These are phyloP conservation scores for Aspergillus neoniger DNA, from an alignment of 2,329 filamentous ascomycete genomes.

Conservation along the genomic window DNA sequence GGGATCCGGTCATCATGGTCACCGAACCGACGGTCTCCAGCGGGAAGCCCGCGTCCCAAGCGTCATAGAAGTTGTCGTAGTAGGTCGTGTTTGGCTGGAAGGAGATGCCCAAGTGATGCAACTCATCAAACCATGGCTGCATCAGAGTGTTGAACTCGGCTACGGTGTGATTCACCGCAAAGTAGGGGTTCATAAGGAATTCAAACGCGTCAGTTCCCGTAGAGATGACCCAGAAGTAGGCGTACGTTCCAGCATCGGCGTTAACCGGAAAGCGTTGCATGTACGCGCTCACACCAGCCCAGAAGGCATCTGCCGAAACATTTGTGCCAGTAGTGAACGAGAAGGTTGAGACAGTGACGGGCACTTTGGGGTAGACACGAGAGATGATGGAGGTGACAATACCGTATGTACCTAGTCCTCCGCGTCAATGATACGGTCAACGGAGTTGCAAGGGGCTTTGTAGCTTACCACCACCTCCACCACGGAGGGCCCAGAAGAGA, in stretches of 20 bases:
- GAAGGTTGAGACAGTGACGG: conserved; percentile 32
- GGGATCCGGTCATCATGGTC: conserved; percentile 30
- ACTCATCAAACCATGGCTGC: conserved; percentile 30
- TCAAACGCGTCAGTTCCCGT: conserved; percentile 30
- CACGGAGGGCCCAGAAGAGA: conserved; percentile 65
- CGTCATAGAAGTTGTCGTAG: conserved; percentile 32
- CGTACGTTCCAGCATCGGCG: conserved; percentile 34
- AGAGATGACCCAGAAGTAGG: conserved; percentile 34
- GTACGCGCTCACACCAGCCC: conserved; percentile 31
- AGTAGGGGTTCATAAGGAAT: conserved; percentile 34
- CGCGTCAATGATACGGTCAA: conserved; percentile 28
- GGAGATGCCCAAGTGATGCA: conserved; percentile 27
- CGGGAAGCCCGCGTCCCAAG: conserved; percentile 31
- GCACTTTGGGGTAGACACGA: conserved; percentile 29
- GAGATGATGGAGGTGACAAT: conserved; percentile 33
- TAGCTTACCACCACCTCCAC: conserved; percentile 52
- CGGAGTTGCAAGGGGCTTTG: not conserved
- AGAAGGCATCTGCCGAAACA: conserved; percentile 32
- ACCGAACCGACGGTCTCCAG: conserved; percentile 26
- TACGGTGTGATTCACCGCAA: conserved; percentile 30
- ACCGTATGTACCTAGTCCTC: conserved; percentile 30
- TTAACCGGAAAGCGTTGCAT: conserved; percentile 27
- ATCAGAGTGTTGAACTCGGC: conserved; percentile 30
- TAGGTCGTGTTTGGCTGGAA: conserved; percentile 28
- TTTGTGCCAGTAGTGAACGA: conserved; percentile 26